Conservation (phyloP, 495 filamentous ascomycete species). For the Aspergillus incahuasiensis region DNA sequence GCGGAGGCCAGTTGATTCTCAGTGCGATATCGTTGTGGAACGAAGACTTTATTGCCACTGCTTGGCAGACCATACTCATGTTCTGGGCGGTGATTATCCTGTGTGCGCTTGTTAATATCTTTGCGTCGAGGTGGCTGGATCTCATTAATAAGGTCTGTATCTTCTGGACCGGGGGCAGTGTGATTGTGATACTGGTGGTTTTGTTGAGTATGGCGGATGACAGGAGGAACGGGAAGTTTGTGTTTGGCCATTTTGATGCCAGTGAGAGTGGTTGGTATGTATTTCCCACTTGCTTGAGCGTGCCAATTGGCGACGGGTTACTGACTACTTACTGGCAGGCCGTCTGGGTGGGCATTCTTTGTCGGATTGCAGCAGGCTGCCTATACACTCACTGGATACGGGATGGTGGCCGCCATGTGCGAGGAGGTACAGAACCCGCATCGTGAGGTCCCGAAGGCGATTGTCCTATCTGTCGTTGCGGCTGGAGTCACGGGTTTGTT, state of each 20-base stretch:
- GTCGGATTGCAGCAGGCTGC: constrained; percentile 59
- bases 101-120: constrained; percentile 55
- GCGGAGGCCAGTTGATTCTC: constrained; percentile 56
- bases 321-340: constrained; percentile 24
- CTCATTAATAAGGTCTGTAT: constrained; percentile 66
- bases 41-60: constrained; percentile 56
- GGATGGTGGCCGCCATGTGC: constrained; percentile 55
- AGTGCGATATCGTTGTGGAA: constrained; percentile 58
- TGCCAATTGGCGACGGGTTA: no score
- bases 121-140: constrained; percentile 53
- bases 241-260: constrained; percentile 60
- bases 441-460: constrained; percentile 63
- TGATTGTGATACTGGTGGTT: constrained; percentile 56
- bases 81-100: constrained; percentile 62
- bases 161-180: constrained; percentile 58
- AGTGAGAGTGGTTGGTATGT: constrained; percentile 50
- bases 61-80: constrained; percentile 59
- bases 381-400: constrained; percentile 58
- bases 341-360: constrained; percentile 59
- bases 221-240: constrained; percentile 49
- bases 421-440: constrained; percentile 67
- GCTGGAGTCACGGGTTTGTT: constrained; percentile 64
- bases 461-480: constrained; percentile 65
- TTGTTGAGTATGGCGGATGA: constrained; percentile 54
- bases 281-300: neutral